Conservation (phyloP, 345 rosid species). For the Bruguiera gymnorhiza region DNA sequence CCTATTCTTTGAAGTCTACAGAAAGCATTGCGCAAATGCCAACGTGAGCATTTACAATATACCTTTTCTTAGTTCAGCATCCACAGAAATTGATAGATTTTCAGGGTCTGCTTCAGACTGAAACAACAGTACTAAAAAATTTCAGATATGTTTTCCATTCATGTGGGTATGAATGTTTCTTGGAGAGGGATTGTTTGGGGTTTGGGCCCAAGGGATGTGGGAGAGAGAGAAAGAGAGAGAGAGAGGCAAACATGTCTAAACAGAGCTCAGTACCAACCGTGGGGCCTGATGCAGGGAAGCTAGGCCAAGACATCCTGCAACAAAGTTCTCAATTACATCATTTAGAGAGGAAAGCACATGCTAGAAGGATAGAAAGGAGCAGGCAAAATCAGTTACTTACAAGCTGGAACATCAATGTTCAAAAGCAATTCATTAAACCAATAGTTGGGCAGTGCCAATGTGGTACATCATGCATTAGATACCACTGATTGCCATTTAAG, state of each 20-base stretch:
- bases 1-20: not conserved
- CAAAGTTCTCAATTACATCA: conserved; percentile 11
- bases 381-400: no score
- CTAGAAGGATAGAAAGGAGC: not conserved
- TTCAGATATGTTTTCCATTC: not conserved
- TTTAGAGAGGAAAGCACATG: not conserved
- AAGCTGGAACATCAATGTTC: no score
- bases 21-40: not conserved
- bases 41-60: conserved; percentile 2
- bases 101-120: conserved; percentile 25
- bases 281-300: conserved; percentile 32
- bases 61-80: conserved; percentile 27
- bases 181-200: no score
- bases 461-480: no score
- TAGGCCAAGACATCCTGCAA: conserved; percentile 54
- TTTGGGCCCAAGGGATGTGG: not conserved
- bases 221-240: no score
- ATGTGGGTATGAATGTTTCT: not conserved
- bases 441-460: no score
- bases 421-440: no score
- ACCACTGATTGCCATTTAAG: no score
- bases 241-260: not conserved
- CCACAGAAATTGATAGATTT: conserved; percentile 21
- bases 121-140: conserved; percentile 21
- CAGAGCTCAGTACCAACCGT: conserved; percentile 28